These are phyloP conservation scores for Monosporascus sp. DNA, from an alignment of 2,329 filamentous ascomycete species.

Conservation along the genomic window DNA sequence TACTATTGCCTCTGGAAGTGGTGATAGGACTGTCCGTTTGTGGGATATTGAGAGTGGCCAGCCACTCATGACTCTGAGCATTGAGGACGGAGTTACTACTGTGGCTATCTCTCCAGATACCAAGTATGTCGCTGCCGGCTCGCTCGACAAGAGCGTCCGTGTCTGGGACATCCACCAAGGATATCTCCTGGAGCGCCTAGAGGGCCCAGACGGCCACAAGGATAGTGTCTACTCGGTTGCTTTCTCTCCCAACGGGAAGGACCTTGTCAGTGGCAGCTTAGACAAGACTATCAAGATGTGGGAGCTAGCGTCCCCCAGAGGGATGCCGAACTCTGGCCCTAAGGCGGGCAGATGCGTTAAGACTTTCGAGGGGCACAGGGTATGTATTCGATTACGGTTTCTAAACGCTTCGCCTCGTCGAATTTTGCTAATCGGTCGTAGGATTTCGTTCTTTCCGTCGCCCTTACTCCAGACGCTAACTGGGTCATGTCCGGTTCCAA, in stretches of 20 bases:
- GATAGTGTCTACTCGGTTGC: slow-evolving; percentile 96
- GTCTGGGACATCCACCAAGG: slow-evolving; percentile 91
- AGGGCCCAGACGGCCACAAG: slow-evolving; percentile 91
- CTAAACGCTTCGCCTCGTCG: background rate
- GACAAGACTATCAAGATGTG: slow-evolving; percentile 99
- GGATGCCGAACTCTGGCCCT: slow-evolving; percentile 58
- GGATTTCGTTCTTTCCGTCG: slow-evolving; percentile 96
- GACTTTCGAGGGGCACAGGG: slow-evolving; percentile 95
- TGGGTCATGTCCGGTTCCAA: slow-evolving; percentile 98
- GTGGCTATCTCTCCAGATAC: slow-evolving; percentile 96
- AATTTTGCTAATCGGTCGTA: slow-evolving; percentile 32
- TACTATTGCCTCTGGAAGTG: slow-evolving; percentile 91
- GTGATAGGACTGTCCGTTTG: slow-evolving; percentile 87
- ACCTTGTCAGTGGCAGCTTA: slow-evolving; percentile 88
- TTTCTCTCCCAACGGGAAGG: slow-evolving; percentile 87
- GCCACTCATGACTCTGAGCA: slow-evolving; percentile 78
- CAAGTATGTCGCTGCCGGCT: slow-evolving; percentile 89
- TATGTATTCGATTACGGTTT: slow-evolving; percentile 36
- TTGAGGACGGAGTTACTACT: slow-evolving; percentile 95
- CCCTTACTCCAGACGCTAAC: slow-evolving; percentile 84
- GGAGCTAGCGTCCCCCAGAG: slow-evolving; percentile 74
- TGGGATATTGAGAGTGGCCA: slow-evolving; percentile 89
- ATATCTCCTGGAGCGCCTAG: slow-evolving; percentile 82
- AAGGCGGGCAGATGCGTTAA: slow-evolving; percentile 92
- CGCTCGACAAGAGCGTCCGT: slow-evolving; percentile 93